These are phyloP conservation scores for Craterostigma plantagineum DNA, from an alignment of 257 asterid genomes.

Conservation along the genomic window DNA sequence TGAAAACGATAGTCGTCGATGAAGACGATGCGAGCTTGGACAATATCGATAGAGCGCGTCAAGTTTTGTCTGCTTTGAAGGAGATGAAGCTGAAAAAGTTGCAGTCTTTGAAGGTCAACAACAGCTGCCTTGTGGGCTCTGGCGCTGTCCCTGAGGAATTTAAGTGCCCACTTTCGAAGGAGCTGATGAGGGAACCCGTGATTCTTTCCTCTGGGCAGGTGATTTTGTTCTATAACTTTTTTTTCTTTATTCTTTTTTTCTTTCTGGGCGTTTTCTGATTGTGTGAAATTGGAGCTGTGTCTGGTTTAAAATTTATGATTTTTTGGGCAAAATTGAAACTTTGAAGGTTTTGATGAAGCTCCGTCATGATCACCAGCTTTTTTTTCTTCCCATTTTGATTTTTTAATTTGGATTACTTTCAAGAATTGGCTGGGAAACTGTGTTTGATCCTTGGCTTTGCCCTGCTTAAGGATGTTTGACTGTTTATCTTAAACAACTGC, in stretches of 20 bases:
- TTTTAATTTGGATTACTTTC: too few relatives aligned
- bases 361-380: too few relatives aligned
- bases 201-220: slow-evolving; percentile 80
- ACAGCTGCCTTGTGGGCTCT: slow-evolving; percentile 1
- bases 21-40: slow-evolving; percentile 44
- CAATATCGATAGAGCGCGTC: slow-evolving; percentile 48
- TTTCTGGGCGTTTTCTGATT: background rate
- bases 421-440: too few relatives aligned
- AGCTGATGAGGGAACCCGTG: slow-evolving; percentile 88
- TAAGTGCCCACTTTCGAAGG: slow-evolving; percentile 69
- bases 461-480: too few relatives aligned
- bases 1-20: slow-evolving; percentile 33
- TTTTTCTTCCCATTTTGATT: too few relatives aligned
- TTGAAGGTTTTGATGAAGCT: too few relatives aligned
- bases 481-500: too few relatives aligned
- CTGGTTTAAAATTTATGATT: background rate
- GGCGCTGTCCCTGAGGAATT: slow-evolving; percentile 60
- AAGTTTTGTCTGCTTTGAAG: slow-evolving; percentile 30
- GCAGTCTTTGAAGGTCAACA: slow-evolving; percentile 15
- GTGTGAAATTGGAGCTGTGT: background rate
- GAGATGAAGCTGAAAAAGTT: slow-evolving; percentile 36
- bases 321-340: background rate
- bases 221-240: too few relatives aligned
- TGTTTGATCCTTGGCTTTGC: too few relatives aligned
- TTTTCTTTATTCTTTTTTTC: background rate